Evolutionary conservation across 1,284 basidiomycete species (phyloP).

Genomic region (Abortiporus biennis): DNA sequence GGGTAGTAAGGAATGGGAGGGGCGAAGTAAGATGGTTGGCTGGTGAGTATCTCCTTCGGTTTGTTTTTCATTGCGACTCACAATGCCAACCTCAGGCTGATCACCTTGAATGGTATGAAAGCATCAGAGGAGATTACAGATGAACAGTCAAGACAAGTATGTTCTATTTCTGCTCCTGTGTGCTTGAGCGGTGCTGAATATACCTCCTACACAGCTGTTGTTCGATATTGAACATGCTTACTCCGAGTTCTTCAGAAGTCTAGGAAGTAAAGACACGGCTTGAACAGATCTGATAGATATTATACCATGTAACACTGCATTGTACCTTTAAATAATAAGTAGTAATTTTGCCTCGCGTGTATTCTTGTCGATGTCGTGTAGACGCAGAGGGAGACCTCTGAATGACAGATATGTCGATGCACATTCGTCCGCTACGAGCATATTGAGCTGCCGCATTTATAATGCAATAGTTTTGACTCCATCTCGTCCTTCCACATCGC

Average conservation of each 20-base stretch:
- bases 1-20: constrained; percentile 91
- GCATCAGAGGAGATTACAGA: constrained; percentile 96
- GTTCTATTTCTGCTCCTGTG: neutral
- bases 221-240: constrained; percentile 98
- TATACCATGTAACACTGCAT: no score
- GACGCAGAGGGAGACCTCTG: no score
- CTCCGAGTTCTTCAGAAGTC: constrained; percentile 89
- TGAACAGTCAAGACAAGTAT: constrained; percentile 89
- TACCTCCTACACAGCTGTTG: constrained; percentile 59
- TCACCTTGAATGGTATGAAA: constrained; percentile 94
- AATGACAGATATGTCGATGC: no score
- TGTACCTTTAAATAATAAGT: no score
- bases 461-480: no score
- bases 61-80: neutral
- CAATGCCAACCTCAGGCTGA: constrained; percentile 58
- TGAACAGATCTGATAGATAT: no score
- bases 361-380: no score
- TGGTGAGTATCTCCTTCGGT: constrained; percentile 52
- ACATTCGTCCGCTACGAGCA: no score
- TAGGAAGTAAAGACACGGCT: constrained; percentile 48
- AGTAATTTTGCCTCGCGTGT: no score
- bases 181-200: neutral
- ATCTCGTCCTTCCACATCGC: no score
- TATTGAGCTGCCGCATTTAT: no score
- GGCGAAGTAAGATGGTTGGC: constrained; percentile 86